These are phyloP conservation scores for Fusarium nematophilum DNA, from an alignment of 2,329 filamentous ascomycete species.

Conservation along the genomic window DNA sequence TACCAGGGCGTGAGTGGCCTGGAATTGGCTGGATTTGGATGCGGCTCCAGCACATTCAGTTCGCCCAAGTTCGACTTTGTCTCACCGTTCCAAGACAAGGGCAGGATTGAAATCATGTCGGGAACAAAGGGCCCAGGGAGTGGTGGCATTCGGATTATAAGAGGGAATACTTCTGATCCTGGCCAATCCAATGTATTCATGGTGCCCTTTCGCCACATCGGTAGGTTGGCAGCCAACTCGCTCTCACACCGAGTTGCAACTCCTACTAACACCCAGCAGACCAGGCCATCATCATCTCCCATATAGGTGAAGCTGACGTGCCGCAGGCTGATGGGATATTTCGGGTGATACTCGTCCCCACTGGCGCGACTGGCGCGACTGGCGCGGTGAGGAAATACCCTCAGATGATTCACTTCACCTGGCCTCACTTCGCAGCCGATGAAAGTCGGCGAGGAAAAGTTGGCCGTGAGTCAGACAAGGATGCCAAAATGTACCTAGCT, in stretches of 20 bases:
- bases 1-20: not conserved
- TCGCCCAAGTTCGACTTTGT: not conserved
- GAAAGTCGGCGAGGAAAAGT: not conserved
- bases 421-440: not conserved
- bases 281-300: not conserved
- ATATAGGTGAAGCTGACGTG: not conserved
- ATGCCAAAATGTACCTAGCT: not conserved
- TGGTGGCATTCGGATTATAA: not conserved
- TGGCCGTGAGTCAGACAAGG: not conserved
- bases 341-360: slow-evolving; percentile 6
- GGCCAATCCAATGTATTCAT: not conserved
- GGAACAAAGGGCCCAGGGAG: slow-evolving; percentile 2
- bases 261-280: not conserved
- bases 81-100: slow-evolving; percentile 4
- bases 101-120: not conserved
- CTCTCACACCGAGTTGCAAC: not conserved
- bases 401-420: slow-evolving; percentile 7
- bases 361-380: slow-evolving; percentile 5
- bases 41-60: not conserved
- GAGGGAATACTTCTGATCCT: not conserved
- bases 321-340: not conserved
- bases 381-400: not conserved
- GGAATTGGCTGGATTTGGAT: not conserved
- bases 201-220: not conserved
- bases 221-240: not conserved